Evolutionary conservation across 345 rosid genomes (phyloP).

Genomic region (Populus simonii): DNA sequence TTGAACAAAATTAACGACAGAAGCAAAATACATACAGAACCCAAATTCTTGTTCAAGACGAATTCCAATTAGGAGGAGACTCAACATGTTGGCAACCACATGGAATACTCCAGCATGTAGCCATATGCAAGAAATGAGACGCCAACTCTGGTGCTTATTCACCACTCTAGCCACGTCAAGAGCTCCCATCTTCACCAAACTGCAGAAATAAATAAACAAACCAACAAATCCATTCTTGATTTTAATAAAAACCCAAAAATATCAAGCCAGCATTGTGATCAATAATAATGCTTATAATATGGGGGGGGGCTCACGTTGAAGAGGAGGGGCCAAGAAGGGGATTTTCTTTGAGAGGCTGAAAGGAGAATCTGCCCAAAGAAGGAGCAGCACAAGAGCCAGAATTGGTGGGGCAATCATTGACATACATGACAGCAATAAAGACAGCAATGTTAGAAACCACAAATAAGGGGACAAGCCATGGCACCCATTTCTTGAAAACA

Average conservation of each 20-base stretch:
- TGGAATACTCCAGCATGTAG: slow-evolving; percentile 37
- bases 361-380: slow-evolving; percentile 29
- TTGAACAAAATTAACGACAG: background rate
- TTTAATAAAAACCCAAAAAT: background rate
- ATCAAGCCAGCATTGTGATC: background rate
- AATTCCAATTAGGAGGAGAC: slow-evolving; percentile 26
- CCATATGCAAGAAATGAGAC: slow-evolving; percentile 32
- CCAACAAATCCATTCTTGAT: background rate
- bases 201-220: background rate
- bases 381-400: slow-evolving; percentile 10
- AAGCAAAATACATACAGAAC: slow-evolving; percentile 13
- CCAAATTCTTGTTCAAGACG: slow-evolving; percentile 29
- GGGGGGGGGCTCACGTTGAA: slow-evolving; percentile 14
- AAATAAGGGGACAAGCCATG: slow-evolving; percentile 30
- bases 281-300: background rate
- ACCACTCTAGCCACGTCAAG: slow-evolving; percentile 22
- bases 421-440: slow-evolving; percentile 21
- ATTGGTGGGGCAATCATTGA: slow-evolving; percentile 26
- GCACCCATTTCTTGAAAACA: slow-evolving; percentile 40
- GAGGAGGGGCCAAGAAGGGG: slow-evolving; percentile 36
- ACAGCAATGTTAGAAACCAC: slow-evolving; percentile 24
- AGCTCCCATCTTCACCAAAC: slow-evolving; percentile 33
- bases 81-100: slow-evolving; percentile 33
- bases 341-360: slow-evolving; percentile 29
- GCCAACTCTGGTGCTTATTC: slow-evolving; percentile 24